Conservation (phyloP, 495 filamentous ascomycete species). For the Penicillium cataractarum region DNA sequence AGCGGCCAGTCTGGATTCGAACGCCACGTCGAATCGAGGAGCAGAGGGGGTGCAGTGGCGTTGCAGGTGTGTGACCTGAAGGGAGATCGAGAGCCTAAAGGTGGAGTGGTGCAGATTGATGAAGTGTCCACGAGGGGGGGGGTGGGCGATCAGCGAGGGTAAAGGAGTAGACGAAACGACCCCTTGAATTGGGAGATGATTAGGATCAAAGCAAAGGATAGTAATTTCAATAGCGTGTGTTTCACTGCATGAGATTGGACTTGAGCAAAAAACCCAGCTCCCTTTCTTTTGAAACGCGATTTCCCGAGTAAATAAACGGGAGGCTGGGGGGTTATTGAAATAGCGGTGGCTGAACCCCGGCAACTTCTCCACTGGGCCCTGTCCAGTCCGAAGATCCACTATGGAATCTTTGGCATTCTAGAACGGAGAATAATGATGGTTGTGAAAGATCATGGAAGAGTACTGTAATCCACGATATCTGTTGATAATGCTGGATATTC, state of each 20-base stretch:
- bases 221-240: not conserved
- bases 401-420: conserved; percentile 15
- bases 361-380: not conserved
- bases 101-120: conserved; percentile 14
- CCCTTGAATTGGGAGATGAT: not conserved
- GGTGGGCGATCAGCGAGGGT: not conserved
- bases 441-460: not conserved
- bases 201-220: not conserved
- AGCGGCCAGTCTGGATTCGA: conserved; percentile 23
- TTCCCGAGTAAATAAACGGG: conserved; percentile 22
- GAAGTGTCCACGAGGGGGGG: conserved; percentile 5
- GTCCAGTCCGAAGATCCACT: conserved; percentile 19
- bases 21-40: conserved; percentile 40
- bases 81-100: not conserved
- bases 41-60: conserved; percentile 28
- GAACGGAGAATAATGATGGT: not conserved
- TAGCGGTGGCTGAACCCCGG: conserved; percentile 33
- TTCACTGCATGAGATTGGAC: conserved; percentile 2
- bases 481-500: not conserved
- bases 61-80: conserved; percentile 23
- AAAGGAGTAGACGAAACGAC: conserved; percentile 1
- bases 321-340: conserved; percentile 34
- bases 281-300: conserved; percentile 13
- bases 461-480: not conserved
- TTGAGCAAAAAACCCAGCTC: not conserved